A percentile compares a stretch with the other conserved stretches of the same genome.
phyloP scores from a whole-genome alignment of 768 basidiomycete genomes.

The Cubamyces lactineus region DNA sequence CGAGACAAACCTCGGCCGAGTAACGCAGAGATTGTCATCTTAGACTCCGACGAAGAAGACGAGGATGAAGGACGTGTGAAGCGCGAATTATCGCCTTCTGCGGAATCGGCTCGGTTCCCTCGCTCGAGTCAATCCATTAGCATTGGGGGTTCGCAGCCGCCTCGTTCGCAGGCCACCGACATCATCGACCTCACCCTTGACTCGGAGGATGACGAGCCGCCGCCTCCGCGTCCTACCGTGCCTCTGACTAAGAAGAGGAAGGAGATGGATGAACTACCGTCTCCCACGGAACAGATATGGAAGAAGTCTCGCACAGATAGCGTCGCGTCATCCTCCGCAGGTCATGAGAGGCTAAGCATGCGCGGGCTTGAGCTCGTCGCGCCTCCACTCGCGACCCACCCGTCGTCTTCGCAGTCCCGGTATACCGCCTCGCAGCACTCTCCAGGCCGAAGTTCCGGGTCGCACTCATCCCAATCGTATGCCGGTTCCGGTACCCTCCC shows the following conservation, averaged over 20 bases:
- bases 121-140: constrained; percentile 12
- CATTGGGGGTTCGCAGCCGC: constrained; percentile 22
- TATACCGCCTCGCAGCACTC: constrained; percentile 12
- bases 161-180: constrained; percentile 43
- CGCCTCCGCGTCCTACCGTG: constrained; percentile 21
- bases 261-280: constrained; percentile 52
- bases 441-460: not conserved
- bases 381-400: not conserved
- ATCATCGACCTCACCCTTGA: constrained; percentile 89
- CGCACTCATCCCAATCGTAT: constrained; percentile 7
- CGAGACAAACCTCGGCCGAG: constrained; percentile 51
- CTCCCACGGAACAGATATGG: constrained; percentile 72
- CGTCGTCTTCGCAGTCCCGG: constrained; percentile 16
- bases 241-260: constrained; percentile 61
- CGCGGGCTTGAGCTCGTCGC: constrained; percentile 7
- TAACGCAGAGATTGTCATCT: constrained; percentile 60
- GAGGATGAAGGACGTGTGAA: constrained; percentile 74
- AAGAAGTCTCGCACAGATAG: constrained; percentile 59
- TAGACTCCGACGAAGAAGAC: constrained; percentile 75
- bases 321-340: constrained; percentile 21
- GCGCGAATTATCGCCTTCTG: constrained; percentile 71
- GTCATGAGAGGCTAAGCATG: constrained; percentile 4
- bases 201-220: constrained; percentile 67
- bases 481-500: not conserved
- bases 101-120: constrained; percentile 31